Base-by-base conservation (phyloP, 73 alveolate species). In the Uronychia setigera region DNA sequence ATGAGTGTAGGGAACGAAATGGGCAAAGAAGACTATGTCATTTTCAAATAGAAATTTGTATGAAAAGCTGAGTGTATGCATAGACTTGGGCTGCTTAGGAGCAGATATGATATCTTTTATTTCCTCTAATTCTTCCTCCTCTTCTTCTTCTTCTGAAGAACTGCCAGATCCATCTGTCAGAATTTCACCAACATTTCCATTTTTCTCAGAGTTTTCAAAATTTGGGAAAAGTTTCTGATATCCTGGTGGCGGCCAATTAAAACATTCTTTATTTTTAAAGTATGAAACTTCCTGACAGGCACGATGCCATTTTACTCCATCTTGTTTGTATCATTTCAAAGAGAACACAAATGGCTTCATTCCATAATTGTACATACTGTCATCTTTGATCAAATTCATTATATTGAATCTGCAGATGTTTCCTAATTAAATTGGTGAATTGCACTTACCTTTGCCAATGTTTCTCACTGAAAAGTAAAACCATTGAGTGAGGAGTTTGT, bases 21-120 rank as follows among this genome's bases (percentile, higher is more conserved):
- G 95, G 26, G 99, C 97, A 81, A 97, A 97, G 87, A 85, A 95
- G 0, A 97, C 98, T 79, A 87, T 96, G 84, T 97, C 99, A 80
- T 97, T 87, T 74, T 92, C 95, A 82, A 84, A 90, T 83, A 88
- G 86, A 57, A 92, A 96, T 58, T 92, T 92, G 82, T 95, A 95
- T 78, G 92, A 78, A 87, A 97, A 97, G 1, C 98, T 84, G 58
- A 97, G 85, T 0, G 96, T 85, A 84, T 92, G 76, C 31, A 85
- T 57, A 25, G 32, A 74, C 67, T 46, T 46, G 67, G 67, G 67
- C 19, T 19, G 5, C 67, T 5, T 5, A 46, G 67, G 5, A 5
- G n/a, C n/a, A 46, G 67, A 19, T n/a, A n/a, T n/a, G n/a, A n/a
- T n/a, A 46, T 19, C 67, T 46, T 46, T 19, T 46, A 19, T 19